Conservation (phyloP, 768 basidiomycete species). For the Phylloporus rhodoxanthus region DNA sequence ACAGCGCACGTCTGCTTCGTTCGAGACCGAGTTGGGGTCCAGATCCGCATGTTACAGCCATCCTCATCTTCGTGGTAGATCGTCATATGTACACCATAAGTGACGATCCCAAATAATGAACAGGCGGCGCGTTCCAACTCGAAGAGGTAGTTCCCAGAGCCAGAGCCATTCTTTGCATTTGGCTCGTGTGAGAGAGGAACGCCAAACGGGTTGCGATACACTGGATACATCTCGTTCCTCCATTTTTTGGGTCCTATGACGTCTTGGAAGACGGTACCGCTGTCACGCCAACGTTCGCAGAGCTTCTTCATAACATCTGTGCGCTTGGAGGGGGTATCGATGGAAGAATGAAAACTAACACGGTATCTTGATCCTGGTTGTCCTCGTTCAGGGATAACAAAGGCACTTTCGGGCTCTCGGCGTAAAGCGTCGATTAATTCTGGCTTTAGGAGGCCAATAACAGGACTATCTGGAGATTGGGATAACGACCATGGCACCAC, state of each 20-base stretch:
- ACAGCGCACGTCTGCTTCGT: constrained; percentile 82
- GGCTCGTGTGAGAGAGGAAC: constrained; percentile 32
- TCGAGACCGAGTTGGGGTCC: constrained; percentile 80
- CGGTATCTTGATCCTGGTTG: constrained; percentile 18
- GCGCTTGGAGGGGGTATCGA: constrained; percentile 54
- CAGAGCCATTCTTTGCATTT: constrained; percentile 27
- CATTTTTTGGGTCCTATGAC: constrained; percentile 74
- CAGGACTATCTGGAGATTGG: constrained; percentile 43
- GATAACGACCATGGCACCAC: constrained; percentile 56
- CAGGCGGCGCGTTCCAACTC: constrained; percentile 87
- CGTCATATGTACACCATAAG: constrained; percentile 90
- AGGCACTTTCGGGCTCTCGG: constrained; percentile 41
- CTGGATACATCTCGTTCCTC: constrained; percentile 79
- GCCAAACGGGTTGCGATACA: constrained; percentile 68
- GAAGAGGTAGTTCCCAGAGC: constrained; percentile 64
- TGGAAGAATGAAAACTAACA: constrained; percentile 46
- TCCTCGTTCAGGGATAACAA: constrained; percentile 36
- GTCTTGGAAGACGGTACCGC: constrained; percentile 46
- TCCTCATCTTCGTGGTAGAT: constrained; percentile 46
- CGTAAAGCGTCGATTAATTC: constrained; percentile 49
- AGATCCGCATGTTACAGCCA: constrained; percentile 47
- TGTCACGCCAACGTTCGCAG: constrained; percentile 73
- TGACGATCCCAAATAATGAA: constrained; percentile 82
- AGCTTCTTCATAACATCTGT: constrained; percentile 57
- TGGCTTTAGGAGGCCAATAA: constrained; percentile 59